A percentile compares a stretch with the other conserved stretches of the same genome.
Conservation (phyloP, 2,329 filamentous ascomycete genomes). For the Xylaria multiplex region DNA sequence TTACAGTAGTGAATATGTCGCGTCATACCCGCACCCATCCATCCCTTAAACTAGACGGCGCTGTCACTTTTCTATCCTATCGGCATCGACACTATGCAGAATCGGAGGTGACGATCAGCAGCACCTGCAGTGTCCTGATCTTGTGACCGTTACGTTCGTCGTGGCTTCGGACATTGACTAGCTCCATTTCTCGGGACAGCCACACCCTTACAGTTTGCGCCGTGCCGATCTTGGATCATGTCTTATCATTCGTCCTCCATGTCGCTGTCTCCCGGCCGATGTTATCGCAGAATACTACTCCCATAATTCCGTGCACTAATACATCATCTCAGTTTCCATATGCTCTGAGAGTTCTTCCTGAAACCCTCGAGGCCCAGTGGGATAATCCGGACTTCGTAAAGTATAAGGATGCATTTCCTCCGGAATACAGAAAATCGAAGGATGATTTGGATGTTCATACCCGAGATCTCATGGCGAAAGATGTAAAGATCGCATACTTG, state of each 20-base stretch:
- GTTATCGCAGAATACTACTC: constrained; percentile 14
- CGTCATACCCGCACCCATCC: constrained; percentile 9
- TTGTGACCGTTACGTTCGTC: constrained; percentile 34
- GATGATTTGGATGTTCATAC: constrained; percentile 73
- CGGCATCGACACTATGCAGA: constrained; percentile 37
- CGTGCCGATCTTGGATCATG: constrained; percentile 26
- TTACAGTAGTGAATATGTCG: constrained; percentile 22
- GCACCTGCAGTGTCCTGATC: constrained; percentile 31
- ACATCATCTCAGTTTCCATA: constrained; percentile 74
- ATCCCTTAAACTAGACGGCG: not conserved
- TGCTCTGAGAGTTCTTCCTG: constrained; percentile 72
- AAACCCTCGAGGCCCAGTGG: constrained; percentile 74
- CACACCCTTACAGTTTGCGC: constrained; percentile 25
- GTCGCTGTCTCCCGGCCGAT: constrained; percentile 16
- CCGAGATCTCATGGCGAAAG: constrained; percentile 73
- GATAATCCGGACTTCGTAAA: constrained; percentile 69
- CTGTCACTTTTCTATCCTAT: constrained; percentile 29
- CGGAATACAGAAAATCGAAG: constrained; percentile 67
- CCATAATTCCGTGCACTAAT: constrained; percentile 22
- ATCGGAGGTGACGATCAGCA: constrained; percentile 39
- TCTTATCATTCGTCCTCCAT: constrained; percentile 29
- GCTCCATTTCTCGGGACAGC: constrained; percentile 24
- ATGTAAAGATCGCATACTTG: constrained; percentile 80
- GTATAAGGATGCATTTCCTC: constrained; percentile 77
- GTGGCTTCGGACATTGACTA: constrained; percentile 29